phyloP scores from a whole-genome alignment of 164 flowering plant genomes.

The Macadamia tetraphylla region DNA sequence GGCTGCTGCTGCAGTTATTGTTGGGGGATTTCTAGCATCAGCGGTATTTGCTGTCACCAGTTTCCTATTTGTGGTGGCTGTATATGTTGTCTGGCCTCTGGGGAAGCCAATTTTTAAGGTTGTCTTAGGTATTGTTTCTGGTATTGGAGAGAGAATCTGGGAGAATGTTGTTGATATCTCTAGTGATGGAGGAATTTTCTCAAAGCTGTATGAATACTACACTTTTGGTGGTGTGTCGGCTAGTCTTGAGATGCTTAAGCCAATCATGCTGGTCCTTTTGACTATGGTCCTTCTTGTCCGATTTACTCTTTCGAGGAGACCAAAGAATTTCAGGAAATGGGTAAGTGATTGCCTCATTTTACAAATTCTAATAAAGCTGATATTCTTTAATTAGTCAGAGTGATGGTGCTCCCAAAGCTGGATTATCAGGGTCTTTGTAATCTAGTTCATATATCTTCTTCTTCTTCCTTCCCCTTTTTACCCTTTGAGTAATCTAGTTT shows the following conservation, averaged over 20 bases:
- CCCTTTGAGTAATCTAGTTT: too few species aligned
- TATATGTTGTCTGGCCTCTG: slow-evolving; percentile 73
- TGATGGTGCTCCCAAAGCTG: background rate
- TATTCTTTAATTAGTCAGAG: slow-evolving; percentile 1
- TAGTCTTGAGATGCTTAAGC: slow-evolving; percentile 57
- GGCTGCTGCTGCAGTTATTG: slow-evolving; percentile 66
- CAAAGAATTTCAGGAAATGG: slow-evolving; percentile 91
- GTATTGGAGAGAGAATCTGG: slow-evolving; percentile 52
- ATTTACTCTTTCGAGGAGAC: slow-evolving; percentile 83
- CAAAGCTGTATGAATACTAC: slow-evolving; percentile 52
- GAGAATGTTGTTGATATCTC: slow-evolving; percentile 48
- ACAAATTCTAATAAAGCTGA: background rate
- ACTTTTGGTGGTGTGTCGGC: slow-evolving; percentile 68
- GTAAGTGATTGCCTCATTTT: slow-evolving; percentile 28
- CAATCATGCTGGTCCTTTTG: slow-evolving; percentile 50
- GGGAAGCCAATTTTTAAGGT: slow-evolving; percentile 54
- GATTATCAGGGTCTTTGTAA: background rate
- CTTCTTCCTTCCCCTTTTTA: too few species aligned
- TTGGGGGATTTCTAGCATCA: slow-evolving; percentile 77
- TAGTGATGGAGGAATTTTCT: slow-evolving; percentile 57
- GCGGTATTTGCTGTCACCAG: slow-evolving; percentile 72
- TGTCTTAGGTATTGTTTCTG: slow-evolving; percentile 31
- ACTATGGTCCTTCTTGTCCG: slow-evolving; percentile 78
- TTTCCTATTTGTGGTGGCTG: slow-evolving; percentile 45
- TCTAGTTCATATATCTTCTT: too few species aligned